Evolutionary conservation across 2,329 filamentous ascomycete genomes (phyloP).

Genomic region (Trichoderma koningiopsis): DNA sequence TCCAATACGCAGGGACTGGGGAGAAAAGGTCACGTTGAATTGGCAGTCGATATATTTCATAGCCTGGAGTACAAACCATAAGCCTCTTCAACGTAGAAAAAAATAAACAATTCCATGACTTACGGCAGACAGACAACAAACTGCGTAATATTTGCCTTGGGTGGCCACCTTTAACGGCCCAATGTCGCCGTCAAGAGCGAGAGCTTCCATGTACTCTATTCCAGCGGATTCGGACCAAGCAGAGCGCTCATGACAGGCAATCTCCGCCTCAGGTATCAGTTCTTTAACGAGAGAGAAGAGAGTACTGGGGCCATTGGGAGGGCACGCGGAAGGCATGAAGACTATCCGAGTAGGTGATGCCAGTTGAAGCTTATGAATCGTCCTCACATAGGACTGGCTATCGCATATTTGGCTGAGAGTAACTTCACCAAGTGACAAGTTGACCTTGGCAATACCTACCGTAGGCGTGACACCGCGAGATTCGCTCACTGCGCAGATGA

Average conservation of each 20-base stretch:
- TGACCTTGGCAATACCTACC: constrained; percentile 84
- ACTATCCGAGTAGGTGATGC: constrained; percentile 79
- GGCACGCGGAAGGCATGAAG: constrained; percentile 69
- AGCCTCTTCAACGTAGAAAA: neutral
- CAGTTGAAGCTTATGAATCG: constrained; percentile 81
- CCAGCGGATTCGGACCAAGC: constrained; percentile 83
- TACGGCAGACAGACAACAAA: constrained; percentile 84
- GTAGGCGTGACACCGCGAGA: constrained; percentile 83
- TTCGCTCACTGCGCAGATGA: constrained; percentile 87
- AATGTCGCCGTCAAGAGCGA: constrained; percentile 80
- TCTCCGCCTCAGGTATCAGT: constrained; percentile 37
- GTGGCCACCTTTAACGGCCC: constrained; percentile 79
- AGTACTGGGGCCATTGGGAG: constrained; percentile 69
- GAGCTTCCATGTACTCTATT: constrained; percentile 72
- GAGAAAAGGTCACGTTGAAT: constrained; percentile 67
- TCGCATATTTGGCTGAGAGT: constrained; percentile 90
- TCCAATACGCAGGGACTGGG: constrained; percentile 80
- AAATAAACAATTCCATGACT: constrained; percentile 33
- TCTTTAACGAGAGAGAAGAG: constrained; percentile 74
- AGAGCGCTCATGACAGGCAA: constrained; percentile 65
- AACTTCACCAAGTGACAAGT: constrained; percentile 80
- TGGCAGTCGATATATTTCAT: constrained; percentile 79
- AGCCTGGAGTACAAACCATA: constrained; percentile 52
- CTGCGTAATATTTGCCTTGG: constrained; percentile 81
- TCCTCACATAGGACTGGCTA: constrained; percentile 87